Evolutionary conservation across 495 filamentous ascomycete genomes (phyloP), one percentile per base, ranked within the genome.

Genomic region (Xylona heveae): DNA sequence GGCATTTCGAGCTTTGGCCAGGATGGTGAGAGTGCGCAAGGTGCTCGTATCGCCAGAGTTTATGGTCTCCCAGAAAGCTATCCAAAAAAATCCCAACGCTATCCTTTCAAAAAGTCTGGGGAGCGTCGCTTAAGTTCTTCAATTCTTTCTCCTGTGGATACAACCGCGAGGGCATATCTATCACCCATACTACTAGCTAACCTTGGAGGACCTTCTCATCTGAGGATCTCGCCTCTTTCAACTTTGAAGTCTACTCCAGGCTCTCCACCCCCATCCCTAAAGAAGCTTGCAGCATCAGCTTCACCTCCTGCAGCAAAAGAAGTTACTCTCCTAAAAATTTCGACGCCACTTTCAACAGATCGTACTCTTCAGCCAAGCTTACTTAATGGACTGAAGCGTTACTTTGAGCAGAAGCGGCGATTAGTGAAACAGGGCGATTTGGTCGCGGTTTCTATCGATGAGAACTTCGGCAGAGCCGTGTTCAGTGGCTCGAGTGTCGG

Each of bases 131-230:
- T 59, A 26, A 71, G 66, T 42, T 48, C 71, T 24, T 64, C 65
- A 3, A 57, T 60, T 36, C 51, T 57, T 17, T 42, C 50, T 10
- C 48, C 43, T 13, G 41, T 40, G 19, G 50, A 46, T 8, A 34
- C 56, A 28, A 58, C 64, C 3, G 66, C 72, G 8, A 62, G 66
- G 1, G 79, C 71, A 2, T 88, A 81, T 44, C 54, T 90, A 19
- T 85, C 85, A 3, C 88, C 88, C 1, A 56, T 94, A 12, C 58
- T 94, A 30, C 66, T 94, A 2, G 70, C 76, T 29, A 95, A 94
- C 41, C 59, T 97, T 21, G 69, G 76, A 1, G 64, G 62, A 28
- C 66, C 78, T 0, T 67, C 69, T n/a, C 78, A 81, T 42, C 57
- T 93, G 16, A 59, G 69, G 14, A 55, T 88, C 16, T 71, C 76